Percentiles rank a stretch among this genome's conserved stretches.
Evolutionary conservation across 345 rosid species (phyloP).

Genomic region (Hirschfeldia incana): DNA sequence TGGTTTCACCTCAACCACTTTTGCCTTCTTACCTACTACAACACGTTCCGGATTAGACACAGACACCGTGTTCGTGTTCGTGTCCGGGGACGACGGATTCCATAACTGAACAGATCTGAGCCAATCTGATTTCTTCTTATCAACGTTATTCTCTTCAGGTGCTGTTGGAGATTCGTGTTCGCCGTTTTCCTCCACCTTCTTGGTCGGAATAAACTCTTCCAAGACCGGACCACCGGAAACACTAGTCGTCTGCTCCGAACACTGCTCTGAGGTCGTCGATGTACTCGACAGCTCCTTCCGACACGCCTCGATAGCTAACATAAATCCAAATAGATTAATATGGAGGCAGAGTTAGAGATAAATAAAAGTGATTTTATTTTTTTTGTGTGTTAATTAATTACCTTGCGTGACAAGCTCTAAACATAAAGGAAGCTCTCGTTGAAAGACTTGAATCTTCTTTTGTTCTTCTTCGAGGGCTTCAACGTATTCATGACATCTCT

Average conservation of each 20-base stretch:
- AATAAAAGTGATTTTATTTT: background rate
- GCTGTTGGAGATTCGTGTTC: conserved; percentile 48
- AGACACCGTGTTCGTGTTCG: conserved; percentile 32
- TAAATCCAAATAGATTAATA: background rate
- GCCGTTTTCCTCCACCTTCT: conserved; percentile 46
- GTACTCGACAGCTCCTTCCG: conserved; percentile 69
- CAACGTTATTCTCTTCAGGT: background rate
- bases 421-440: conserved; percentile 94
- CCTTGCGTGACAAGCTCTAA: conserved; percentile 94
- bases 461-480: conserved; percentile 81
- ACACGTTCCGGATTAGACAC: conserved; percentile 33
- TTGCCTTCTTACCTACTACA: conserved; percentile 46
- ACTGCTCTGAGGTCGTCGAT: conserved; percentile 57
- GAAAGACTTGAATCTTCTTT: conserved; percentile 84
- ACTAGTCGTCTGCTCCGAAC: conserved; percentile 82
- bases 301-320: conserved; percentile 79
- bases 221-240: conserved; percentile 61
- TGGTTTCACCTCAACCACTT: conserved; percentile 65
- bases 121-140: conserved; percentile 84
- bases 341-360: background rate
- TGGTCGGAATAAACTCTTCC: conserved; percentile 88
- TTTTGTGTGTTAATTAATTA: conserved; percentile 5
- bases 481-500: conserved; percentile 59
- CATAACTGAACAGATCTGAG: conserved; percentile 97
- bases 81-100: conserved; percentile 76